phyloP scores from a whole-genome alignment of 805 yeast species.

The Candida cerambycidarum region DNA sequence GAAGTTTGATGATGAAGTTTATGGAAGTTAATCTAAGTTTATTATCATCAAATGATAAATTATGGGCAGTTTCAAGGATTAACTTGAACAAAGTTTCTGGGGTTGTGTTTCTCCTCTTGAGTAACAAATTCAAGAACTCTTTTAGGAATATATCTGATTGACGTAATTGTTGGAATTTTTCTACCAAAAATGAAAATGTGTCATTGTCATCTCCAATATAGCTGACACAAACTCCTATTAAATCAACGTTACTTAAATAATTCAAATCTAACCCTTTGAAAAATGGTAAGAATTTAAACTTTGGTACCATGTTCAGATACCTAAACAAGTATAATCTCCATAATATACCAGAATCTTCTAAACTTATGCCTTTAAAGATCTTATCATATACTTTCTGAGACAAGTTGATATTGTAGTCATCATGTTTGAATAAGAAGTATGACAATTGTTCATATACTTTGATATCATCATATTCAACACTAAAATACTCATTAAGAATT shows the following conservation, averaged over 20 bases:
- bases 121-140: not conserved
- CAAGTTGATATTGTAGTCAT: slow-evolving; percentile 4
- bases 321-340: slow-evolving; percentile 15
- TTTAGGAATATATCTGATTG: slow-evolving; percentile 13
- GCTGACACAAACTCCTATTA: slow-evolving; percentile 10
- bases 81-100: not conserved
- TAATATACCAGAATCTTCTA: slow-evolving; percentile 7
- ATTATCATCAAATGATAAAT: slow-evolving; percentile 10
- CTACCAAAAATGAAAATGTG: not conserved
- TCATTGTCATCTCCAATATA: not conserved
- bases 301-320: not conserved
- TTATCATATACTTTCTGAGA: not conserved
- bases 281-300: slow-evolving; percentile 5
- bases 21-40: slow-evolving; percentile 50
- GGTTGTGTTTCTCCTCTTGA: not conserved
- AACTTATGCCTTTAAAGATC: slow-evolving; percentile 1
- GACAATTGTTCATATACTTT: slow-evolving; percentile 10
- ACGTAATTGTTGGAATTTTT: slow-evolving; percentile 10
- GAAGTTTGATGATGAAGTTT: slow-evolving; percentile 40
- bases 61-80: slow-evolving; percentile 8
- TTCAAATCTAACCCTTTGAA: slow-evolving; percentile 1
- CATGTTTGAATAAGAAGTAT: slow-evolving; percentile 10
- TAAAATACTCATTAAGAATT: slow-evolving; percentile 12
- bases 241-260: slow-evolving; percentile 11
- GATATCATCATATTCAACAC: slow-evolving; percentile 3